Conservation (phyloP, 306 rosid species). For the Gleditsia sinensis region DNA sequence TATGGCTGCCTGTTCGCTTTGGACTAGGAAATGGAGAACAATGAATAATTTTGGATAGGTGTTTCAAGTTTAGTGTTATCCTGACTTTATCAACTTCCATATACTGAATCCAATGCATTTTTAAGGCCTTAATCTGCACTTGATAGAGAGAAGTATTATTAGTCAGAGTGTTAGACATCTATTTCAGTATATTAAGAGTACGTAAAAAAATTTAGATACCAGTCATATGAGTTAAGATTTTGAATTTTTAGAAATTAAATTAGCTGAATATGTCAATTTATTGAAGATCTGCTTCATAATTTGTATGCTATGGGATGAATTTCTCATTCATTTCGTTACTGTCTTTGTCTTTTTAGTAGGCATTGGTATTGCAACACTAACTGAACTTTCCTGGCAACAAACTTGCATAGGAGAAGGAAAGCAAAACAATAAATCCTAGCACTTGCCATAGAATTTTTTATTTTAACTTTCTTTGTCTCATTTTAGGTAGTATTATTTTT, state of each 20-base stretch:
- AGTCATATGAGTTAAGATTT: background rate
- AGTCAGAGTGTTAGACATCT: too few species aligned
- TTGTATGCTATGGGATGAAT: slow-evolving; percentile 3
- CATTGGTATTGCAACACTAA: background rate
- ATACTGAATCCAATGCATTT: background rate
- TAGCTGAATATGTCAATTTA: background rate
- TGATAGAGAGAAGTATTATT: background rate
- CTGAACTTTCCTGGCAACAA: slow-evolving; percentile 2
- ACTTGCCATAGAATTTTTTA: background rate
- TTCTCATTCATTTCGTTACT: slow-evolving; percentile 9
- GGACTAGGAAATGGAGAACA: background rate
- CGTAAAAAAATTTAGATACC: background rate
- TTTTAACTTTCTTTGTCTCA: background rate
- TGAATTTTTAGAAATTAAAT: background rate
- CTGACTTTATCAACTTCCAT: background rate
- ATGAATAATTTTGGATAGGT: background rate
- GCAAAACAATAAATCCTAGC: background rate
- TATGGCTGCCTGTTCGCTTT: background rate
- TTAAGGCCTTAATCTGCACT: background rate
- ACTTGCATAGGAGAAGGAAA: background rate
- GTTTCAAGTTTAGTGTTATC: background rate
- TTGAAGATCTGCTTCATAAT: background rate
- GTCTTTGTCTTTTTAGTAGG: background rate
- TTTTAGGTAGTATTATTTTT: slow-evolving; percentile 8
- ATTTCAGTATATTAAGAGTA: background rate